Conservation (phyloP, 345 rosid genomes). For the Syzygium aromaticum region DNA sequence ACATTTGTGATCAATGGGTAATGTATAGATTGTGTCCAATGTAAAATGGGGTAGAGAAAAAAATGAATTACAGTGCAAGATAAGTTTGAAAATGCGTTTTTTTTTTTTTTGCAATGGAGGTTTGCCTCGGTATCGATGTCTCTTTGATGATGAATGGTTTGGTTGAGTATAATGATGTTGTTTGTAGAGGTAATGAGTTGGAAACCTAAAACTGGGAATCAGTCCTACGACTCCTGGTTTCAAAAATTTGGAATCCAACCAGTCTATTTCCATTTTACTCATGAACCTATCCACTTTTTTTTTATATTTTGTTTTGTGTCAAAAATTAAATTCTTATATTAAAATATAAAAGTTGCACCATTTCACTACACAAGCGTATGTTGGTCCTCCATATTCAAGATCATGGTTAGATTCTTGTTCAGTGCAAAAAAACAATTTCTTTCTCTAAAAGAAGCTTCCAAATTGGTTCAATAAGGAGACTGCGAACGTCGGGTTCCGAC, state of each 20-base stretch:
- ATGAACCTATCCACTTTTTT: rapidly evolving
- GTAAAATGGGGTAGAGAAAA: not conserved
- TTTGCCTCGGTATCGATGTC: not conserved
- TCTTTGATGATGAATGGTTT: not conserved
- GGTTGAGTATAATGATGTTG: not conserved
- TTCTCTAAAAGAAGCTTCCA: not conserved
- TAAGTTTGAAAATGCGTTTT: not conserved
- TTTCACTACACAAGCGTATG: not conserved
- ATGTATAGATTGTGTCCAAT: not conserved
- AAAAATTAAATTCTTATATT: not conserved
- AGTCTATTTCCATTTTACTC: not conserved
- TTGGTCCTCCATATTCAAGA: not conserved
- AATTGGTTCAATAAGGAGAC: rapidly evolving
- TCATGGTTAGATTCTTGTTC: not conserved
- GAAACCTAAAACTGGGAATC: not conserved
- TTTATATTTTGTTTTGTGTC: not conserved
- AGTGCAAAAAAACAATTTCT: too few relatives aligned
- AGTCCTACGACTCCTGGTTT: not conserved
- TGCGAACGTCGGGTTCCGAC: rapidly evolving
- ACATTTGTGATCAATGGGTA: not conserved
- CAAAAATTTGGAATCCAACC: not conserved
- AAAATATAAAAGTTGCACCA: not conserved
- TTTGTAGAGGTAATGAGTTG: rapidly evolving
- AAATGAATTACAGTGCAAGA: too few relatives aligned
- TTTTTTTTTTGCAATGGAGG: not conserved